Evolutionary conservation across 306 rosid species (phyloP), one percentile per base, ranked within the genome.

Genomic region (Dryas alaskensis): DNA sequence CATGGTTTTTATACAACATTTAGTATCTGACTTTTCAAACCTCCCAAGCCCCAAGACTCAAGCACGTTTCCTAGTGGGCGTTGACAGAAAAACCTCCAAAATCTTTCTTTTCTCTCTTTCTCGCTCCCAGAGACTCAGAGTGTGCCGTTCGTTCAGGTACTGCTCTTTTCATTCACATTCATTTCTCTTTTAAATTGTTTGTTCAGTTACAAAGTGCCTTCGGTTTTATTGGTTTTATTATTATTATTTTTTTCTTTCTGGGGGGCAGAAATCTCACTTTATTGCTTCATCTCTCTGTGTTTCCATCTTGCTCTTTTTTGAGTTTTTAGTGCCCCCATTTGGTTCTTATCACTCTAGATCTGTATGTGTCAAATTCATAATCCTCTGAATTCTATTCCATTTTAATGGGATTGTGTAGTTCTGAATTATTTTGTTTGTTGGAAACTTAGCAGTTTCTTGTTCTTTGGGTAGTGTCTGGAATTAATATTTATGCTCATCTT

Each of bases 261-360:
- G 37, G 37, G 37, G 37, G 37, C 2, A 31, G 37, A 31, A 31
- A 22, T 4, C 44, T 22, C 25, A 7, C 44, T 22, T 6, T 48
- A 67, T 67, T 47, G 25, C 22, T 22, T 27, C 31, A 10, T 17
- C 4, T 10, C 42, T 54, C 60, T 42, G 27, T 39, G 11, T 62
- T 1, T 62, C 12, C 1, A 3, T 63, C 12, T 42, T 6, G 1
- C 2, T 39, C 0, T 31, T 11, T 8, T 25, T 59, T 59, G 6
- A 31, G 44, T 8, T 55, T 27, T 59, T 17, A 22, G 53, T 44
- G 4, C 45, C 9, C 37, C 70, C n/a, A 46, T 22, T 45, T 45
- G 8, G 10, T 65, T 65, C 2, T 47, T 46, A 19, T 45, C n/a
- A 19, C 59, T 67, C 45, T 49, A 49, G 72, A 67, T 67, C 59